These are phyloP conservation scores for Echium plantagineum DNA, from an alignment of 257 asterid genomes.

Conservation along the genomic window DNA sequence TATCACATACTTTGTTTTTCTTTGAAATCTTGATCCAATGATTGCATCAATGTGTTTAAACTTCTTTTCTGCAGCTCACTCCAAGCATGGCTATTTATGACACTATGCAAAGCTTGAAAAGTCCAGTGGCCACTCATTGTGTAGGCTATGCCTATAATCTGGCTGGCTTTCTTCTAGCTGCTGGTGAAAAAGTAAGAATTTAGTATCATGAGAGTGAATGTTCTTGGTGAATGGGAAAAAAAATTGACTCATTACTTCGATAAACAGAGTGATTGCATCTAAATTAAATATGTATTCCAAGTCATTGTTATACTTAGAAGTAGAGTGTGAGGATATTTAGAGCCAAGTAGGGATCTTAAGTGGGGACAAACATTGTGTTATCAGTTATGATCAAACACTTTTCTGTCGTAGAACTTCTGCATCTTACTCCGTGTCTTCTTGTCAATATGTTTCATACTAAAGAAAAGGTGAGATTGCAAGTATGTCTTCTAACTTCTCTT, in stretches of 20 bases:
- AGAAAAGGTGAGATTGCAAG: neutral
- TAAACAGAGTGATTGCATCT: neutral
- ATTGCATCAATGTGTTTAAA: neutral
- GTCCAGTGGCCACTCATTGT: constrained; percentile 77
- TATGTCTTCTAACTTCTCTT: constrained; percentile 1
- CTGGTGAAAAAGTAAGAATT: constrained; percentile 76
- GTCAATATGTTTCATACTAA: neutral
- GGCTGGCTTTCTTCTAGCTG: constrained; percentile 83
- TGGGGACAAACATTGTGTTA: neutral
- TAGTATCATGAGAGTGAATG: constrained; percentile 1
- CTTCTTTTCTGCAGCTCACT: constrained; percentile 51
- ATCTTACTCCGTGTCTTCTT: neutral
- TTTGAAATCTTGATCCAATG: neutral
- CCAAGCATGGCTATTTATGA: constrained; percentile 91
- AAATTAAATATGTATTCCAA: neutral
- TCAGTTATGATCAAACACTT: neutral
- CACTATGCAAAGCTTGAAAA: constrained; percentile 88
- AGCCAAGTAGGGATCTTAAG: neutral
- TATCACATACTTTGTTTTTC: neutral
- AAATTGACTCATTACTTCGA: neutral
- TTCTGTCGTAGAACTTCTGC: neutral
- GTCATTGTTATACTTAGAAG: neutral
- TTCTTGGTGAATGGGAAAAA: neutral
- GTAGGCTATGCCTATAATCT: constrained; percentile 67
- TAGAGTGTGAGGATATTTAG: neutral